Conservation (phyloP, 2,329 filamentous ascomycete genomes). For the Karstenula rhodostoma region DNA sequence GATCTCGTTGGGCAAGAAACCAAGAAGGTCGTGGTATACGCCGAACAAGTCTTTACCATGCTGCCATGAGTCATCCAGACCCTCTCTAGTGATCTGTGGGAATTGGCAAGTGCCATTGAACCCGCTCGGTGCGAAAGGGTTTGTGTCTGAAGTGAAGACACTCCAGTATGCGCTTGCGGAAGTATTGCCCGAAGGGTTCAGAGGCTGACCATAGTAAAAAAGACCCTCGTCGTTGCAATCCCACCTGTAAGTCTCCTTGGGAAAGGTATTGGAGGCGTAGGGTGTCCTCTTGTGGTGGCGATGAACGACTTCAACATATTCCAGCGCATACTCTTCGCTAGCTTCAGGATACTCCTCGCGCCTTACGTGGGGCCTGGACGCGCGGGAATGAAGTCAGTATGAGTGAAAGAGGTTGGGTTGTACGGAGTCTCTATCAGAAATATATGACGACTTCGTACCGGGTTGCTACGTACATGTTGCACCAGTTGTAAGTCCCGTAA, state of each 20-base stretch:
- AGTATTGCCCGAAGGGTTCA: constrained; percentile 54
- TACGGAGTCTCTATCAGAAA: no score
- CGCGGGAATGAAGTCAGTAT: neutral
- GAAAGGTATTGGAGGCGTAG: constrained; percentile 80
- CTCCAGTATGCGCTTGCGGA: constrained; percentile 71
- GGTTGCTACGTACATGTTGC: constrained; percentile 74
- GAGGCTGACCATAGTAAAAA: constrained; percentile 72
- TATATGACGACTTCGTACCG: no score
- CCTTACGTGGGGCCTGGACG: constrained; percentile 72
- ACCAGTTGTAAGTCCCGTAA: constrained; percentile 79
- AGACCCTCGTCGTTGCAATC: constrained; percentile 74
- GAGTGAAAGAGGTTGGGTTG: neutral
- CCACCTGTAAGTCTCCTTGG: constrained; percentile 76
- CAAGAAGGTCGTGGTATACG: constrained; percentile 76
- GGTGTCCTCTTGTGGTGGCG: constrained; percentile 86
- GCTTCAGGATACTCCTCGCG: constrained; percentile 68
- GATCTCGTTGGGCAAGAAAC: constrained; percentile 67
- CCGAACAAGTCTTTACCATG: constrained; percentile 79
- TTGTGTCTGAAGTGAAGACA: constrained; percentile 67
- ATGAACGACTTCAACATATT: constrained; percentile 84
- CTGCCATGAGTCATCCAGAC: constrained; percentile 76
- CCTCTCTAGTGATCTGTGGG: constrained; percentile 77
- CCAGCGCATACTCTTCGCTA: constrained; percentile 66
- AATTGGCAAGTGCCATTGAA: constrained; percentile 81
- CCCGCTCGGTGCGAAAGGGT: constrained; percentile 71